A percentile compares a stretch with the other conserved stretches of the same genome.
Conservation (phyloP, 306 rosid genomes). For the Prunus kanzakura region DNA sequence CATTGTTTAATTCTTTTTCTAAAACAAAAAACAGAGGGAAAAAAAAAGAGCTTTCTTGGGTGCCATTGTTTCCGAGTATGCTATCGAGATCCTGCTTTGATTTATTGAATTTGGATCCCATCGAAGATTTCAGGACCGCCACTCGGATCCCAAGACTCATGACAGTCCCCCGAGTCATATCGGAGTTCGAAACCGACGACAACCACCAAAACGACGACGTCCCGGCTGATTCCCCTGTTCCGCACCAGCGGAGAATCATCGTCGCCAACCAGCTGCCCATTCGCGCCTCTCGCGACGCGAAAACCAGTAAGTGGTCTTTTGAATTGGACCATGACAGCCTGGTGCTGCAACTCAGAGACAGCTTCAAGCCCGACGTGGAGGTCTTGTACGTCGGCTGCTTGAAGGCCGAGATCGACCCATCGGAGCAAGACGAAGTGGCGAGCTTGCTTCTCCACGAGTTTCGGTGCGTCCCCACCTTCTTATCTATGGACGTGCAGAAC, state of each 20-base stretch:
- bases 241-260: conserved; percentile 43
- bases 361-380: conserved; percentile 42
- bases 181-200: conserved; percentile 18
- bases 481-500: conserved; percentile 30
- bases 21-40: too few species aligned
- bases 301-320: conserved; percentile 34
- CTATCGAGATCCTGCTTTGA: conserved; percentile 56
- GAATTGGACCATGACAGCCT: conserved; percentile 58
- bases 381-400: conserved; percentile 64
- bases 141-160: conserved; percentile 26
- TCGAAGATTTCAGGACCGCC: conserved; percentile 35
- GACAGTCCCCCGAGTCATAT: conserved; percentile 15
- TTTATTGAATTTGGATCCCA: conserved; percentile 44
- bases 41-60: neutral
- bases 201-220: conserved; percentile 9
- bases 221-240: conserved; percentile 9
- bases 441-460: conserved; percentile 38
- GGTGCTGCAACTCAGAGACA: conserved; percentile 54
- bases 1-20: neutral
- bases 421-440: conserved; percentile 52
- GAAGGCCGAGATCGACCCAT: conserved; percentile 40
- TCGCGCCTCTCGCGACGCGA: conserved; percentile 21
- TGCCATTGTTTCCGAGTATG: conserved; percentile 30
- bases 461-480: conserved; percentile 61
- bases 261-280: conserved; percentile 70